These are phyloP conservation scores for Mortierella antarctica DNA, from an alignment of 192 early-diverging fungal species.

Conservation along the genomic window DNA sequence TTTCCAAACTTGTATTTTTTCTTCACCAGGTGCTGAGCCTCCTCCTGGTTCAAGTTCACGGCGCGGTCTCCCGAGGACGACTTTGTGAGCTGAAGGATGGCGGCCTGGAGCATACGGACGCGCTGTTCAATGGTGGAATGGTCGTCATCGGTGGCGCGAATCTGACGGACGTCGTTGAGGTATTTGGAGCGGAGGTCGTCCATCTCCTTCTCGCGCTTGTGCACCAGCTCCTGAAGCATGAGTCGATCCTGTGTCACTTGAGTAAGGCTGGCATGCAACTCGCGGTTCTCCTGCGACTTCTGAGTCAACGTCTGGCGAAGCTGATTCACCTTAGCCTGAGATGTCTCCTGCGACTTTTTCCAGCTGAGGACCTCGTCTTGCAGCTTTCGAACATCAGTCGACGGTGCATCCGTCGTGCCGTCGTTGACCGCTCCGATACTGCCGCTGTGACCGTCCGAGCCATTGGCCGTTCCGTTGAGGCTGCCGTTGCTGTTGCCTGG, in stretches of 20 bases:
- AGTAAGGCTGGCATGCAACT: slow-evolving; percentile 22
- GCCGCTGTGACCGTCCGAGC: not conserved
- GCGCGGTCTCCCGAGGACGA: slow-evolving; percentile 42
- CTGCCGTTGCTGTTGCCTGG: slow-evolving; percentile 5
- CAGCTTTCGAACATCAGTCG: slow-evolving; percentile 36
- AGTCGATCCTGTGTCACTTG: slow-evolving; percentile 47
- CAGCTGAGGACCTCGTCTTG: slow-evolving; percentile 42
- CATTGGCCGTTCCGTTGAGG: slow-evolving; percentile 1
- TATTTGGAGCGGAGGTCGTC: slow-evolving; percentile 49
- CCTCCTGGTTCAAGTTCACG: slow-evolving; percentile 46
- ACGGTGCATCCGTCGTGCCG: not conserved
- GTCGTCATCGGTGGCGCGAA: slow-evolving; percentile 61
- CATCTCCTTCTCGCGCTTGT: slow-evolving; percentile 54
- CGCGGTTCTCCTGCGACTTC: slow-evolving; percentile 53
- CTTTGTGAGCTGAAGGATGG: slow-evolving; percentile 48
- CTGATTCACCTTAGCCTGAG: slow-evolving; percentile 33
- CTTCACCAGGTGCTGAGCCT: slow-evolving; percentile 36
- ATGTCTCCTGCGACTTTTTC: slow-evolving; percentile 43
- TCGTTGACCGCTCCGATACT: too few relatives aligned
- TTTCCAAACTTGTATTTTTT: slow-evolving; percentile 51
- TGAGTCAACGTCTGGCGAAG: slow-evolving; percentile 31
- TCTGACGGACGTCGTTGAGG: slow-evolving; percentile 51
- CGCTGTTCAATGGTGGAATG: slow-evolving; percentile 53
- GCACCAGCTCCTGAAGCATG: slow-evolving; percentile 42
- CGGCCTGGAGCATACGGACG: slow-evolving; percentile 51